Evolutionary conservation across 768 basidiomycete genomes (phyloP), one percentile per base, ranked within the genome.

Genomic region (Floccularia luteovirens): DNA sequence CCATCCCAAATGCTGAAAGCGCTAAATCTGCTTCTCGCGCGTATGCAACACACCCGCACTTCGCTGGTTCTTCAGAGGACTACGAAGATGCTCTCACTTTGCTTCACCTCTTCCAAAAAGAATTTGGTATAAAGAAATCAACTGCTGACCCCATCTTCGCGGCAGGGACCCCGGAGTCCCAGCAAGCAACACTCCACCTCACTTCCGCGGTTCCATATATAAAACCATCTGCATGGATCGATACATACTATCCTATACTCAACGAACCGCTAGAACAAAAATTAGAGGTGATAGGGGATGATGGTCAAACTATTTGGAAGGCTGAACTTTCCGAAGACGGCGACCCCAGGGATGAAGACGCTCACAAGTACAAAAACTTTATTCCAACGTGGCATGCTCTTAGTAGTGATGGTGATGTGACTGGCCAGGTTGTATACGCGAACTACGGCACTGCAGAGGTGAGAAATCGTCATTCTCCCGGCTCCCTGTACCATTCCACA

Each of bases 321-420:
- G 90, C 90, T 14, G 74, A 84, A 47, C 64, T 96, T 1, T 67
- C 75, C 20, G 85, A 82, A 48, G 82, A 90, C 44, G 77, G 74
- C 3, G 73, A 78, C 48, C 72, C 75, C 2, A 65, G 73, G 3
- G 93, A 97, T 51, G 69, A 75, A 17, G 80, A 83, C 41, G 86
- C 87, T 4, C 67, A 72, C 41, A 70, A 76, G 44, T 80, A 84
- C 48, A 71, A 68, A 38, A 67, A 82, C 42, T 66, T 75, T 16
- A 72, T 92, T 11, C 79, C 85, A 0, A 61, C 84, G n/a, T 98
- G 86, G 77, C 91, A 93, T 58, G 92, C 90, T 3, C 61, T 89
- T 10, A 89, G 85, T 49, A 72, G 71, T 33, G 77, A 75, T 32
- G 93, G 93, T 1, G 77, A 82, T 44, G 90, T 75, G 13, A 66